Evolutionary conservation across 176 grass and related monocot species (phyloP).

Genomic region (Hordeum vulgare): MorexV3_pseudomolecules_assembly NC_058522.1:36492393-36492892

Average conservation of each 20-base stretch:
- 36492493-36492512: no score
- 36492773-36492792: background rate
- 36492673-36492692: background rate
- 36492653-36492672: background rate
- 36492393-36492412: slow-evolving; percentile 11
- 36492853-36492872: background rate
- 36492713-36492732: background rate
- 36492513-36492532: no score
- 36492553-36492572: no score
- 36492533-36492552: no score
- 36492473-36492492: no score
- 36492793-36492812: background rate
- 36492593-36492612: no score
- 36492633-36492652: no score
- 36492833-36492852: background rate
- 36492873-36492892: slow-evolving; percentile 14
- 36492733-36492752: background rate
- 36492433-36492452: background rate
- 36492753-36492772: background rate
- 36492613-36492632: no score
- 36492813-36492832: background rate
- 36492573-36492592: no score
- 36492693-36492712: background rate
- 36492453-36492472: background rate
- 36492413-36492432: slow-evolving; percentile 5